These are phyloP conservation scores for Saccharomyces pastorianus DNA, from an alignment of 1,139 yeast genomes.

Conservation along the genomic window DNA sequence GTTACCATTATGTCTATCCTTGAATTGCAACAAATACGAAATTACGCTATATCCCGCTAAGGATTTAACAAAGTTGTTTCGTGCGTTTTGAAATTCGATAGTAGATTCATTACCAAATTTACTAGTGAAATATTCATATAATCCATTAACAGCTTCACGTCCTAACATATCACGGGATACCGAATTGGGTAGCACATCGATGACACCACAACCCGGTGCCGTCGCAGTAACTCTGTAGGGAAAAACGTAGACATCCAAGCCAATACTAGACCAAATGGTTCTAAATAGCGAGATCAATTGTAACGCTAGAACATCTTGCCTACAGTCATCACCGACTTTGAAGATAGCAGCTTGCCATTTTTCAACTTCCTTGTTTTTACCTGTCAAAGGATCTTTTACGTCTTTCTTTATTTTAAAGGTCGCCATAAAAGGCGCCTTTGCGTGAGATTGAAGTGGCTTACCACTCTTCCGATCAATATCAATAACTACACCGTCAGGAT, in stretches of 20 bases:
- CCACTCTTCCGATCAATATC: constrained; percentile 92
- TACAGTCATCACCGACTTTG: constrained; percentile 98
- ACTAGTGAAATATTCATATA: constrained; percentile 83
- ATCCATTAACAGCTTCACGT: constrained; percentile 95
- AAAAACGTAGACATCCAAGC: constrained; percentile 82
- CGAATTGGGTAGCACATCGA: constrained; percentile 92
- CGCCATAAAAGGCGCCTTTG: constrained; percentile 98
- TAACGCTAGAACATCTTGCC: constrained; percentile 92
- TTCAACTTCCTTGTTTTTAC: constrained; percentile 35
- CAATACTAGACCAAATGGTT: constrained; percentile 80
- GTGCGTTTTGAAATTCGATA: constrained; percentile 80
- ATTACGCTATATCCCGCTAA: constrained; percentile 94
- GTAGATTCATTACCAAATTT: constrained; percentile 93
- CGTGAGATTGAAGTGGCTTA: constrained; percentile 94
- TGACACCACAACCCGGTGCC: constrained; percentile 98
- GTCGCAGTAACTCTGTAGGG: constrained; percentile 97
- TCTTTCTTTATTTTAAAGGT: constrained; percentile 75
- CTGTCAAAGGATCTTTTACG: constrained; percentile 40
- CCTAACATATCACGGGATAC: constrained; percentile 97
- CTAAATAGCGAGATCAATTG: constrained; percentile 89
- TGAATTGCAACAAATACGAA: constrained; percentile 84
- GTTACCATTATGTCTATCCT: constrained; percentile 97
- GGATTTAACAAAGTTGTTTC: constrained; percentile 87
- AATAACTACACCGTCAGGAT: constrained; percentile 90
- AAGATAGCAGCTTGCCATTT: constrained; percentile 93